phyloP scores from a whole-genome alignment of 1,284 basidiomycete genomes.

The Sporisorium reilianum region DNA sequence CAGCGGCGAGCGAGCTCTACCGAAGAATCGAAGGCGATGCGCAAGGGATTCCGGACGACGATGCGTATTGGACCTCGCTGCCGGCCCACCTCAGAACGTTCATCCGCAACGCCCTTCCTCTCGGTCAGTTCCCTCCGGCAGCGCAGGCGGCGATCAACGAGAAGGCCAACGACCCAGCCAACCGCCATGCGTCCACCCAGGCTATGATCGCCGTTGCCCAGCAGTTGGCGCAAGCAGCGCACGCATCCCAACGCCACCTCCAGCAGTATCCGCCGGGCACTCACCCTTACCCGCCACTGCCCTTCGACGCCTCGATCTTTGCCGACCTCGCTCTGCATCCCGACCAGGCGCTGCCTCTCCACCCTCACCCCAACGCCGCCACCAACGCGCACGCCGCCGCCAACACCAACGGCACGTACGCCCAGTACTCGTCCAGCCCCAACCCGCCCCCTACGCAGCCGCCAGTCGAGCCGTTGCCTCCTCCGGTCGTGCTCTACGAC shows the following conservation, averaged over 20 bases:
- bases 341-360: constrained; percentile 56
- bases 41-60: constrained; percentile 71
- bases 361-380: constrained; percentile 57
- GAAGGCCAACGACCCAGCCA: constrained; percentile 57
- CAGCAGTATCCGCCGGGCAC: constrained; percentile 60
- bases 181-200: constrained; percentile 64
- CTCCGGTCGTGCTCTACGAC: constrained; percentile 65
- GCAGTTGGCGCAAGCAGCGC: constrained; percentile 67
- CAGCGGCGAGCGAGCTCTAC: constrained; percentile 67
- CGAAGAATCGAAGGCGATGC: constrained; percentile 68
- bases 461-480: constrained; percentile 57
- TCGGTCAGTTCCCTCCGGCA: constrained; percentile 63
- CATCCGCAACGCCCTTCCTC: constrained; percentile 74
- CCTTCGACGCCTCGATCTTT: constrained; percentile 66
- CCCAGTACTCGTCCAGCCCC: constrained; percentile 51
- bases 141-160: constrained; percentile 51
- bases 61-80: constrained; percentile 75
- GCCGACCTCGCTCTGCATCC: constrained; percentile 63
- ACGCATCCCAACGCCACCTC: constrained; percentile 64
- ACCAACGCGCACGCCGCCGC: constrained; percentile 24
- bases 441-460: constrained; percentile 62
- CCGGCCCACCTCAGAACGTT: constrained; percentile 74
- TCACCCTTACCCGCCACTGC: constrained; percentile 57
- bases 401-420: constrained; percentile 43
- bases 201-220: constrained; percentile 69